These are phyloP conservation scores for Boeremia exigua DNA, from an alignment of 2,329 filamentous ascomycete genomes.

Conservation along the genomic window DNA sequence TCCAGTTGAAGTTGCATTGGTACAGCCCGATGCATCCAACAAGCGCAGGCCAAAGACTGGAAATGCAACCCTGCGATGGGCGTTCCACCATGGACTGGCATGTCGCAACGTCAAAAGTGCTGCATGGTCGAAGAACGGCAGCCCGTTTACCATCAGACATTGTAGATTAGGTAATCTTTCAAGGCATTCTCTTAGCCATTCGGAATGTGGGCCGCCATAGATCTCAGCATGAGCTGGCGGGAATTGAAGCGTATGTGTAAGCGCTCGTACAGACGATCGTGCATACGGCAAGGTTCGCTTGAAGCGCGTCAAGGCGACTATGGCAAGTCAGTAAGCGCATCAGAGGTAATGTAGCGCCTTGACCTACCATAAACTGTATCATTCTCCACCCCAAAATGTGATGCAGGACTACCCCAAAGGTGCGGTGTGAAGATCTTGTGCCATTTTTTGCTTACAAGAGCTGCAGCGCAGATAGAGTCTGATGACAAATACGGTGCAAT, in stretches of 20 bases:
- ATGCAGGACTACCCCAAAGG: constrained; percentile 68
- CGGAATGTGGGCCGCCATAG: constrained; percentile 63
- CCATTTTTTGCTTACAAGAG: constrained; percentile 64
- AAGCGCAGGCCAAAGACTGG: constrained; percentile 59
- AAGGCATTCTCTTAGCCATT: constrained; percentile 66
- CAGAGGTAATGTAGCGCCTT: neutral
- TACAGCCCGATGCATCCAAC: constrained; percentile 62
- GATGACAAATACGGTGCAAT: constrained; percentile 64
- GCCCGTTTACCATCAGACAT: constrained; percentile 62
- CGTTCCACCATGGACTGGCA: constrained; percentile 34
- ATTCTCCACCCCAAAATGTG: constrained; percentile 66
- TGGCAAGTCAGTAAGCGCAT: constrained; percentile 8
- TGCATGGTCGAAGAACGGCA: constrained; percentile 68
- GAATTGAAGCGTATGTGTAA: constrained; percentile 67
- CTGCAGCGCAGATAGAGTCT: constrained; percentile 61
- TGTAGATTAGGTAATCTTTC: constrained; percentile 65
- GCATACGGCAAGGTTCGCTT: constrained; percentile 62
- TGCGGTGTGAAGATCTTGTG: constrained; percentile 64
- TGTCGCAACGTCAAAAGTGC: constrained; percentile 59
- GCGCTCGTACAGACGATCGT: constrained; percentile 57
- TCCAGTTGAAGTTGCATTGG: constrained; percentile 63
- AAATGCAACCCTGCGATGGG: constrained; percentile 31
- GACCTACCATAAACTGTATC: constrained; percentile 63
- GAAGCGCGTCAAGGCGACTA: constrained; percentile 66
- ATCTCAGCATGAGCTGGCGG: constrained; percentile 66